Evolutionary conservation across 495 filamentous ascomycete species (phyloP), one percentile per base, ranked within the genome.

Genomic region (Ramalina intermedia): DNA sequence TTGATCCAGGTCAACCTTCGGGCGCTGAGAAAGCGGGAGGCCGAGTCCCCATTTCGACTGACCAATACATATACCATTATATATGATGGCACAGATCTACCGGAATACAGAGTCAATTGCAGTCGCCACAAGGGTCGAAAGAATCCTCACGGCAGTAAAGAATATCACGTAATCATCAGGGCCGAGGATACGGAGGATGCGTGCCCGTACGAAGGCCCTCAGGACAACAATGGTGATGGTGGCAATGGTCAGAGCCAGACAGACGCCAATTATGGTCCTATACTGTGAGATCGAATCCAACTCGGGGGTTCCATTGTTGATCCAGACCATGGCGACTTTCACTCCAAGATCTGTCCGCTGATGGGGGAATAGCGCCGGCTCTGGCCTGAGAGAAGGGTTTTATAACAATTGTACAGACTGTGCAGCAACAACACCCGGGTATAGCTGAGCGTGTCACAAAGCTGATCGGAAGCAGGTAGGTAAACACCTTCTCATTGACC

Each of bases 21-120:
- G 71, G 1, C 73, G 69, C 24, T 60, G 42, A 5, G 41, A 44
- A 14, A 74, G 38, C 0, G 70, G 68, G 6, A 76, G 54, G 6
- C 73, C 73, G 36, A 76, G 63, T 39, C 73, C 73, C 53, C 67
- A 76, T 61, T 67, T 62, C 13, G 67, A 71, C 61, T 76, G 73
- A 44, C 63, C 61, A 37, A 76, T 73, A 55, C 71, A 75, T 1
- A 74, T 54, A 3, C 61, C 60, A 35, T 63, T 69, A 44, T 76
- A 76, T 8, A 72, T 57, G n/a, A 76, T 61, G 44, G 63, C 66
- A 42, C 71, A 73, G 1, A 62, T 45, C 63, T 69, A 36, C 9
- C 24, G 18, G 6, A 18, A 7, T 12, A 26, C 11, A 46, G 23
- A 51, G 48, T 18, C 41, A 33, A 1, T 23, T 24, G 23, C 23